These are phyloP conservation scores for Chrysoporthe austroafricana DNA, from an alignment of 2,329 filamentous ascomycete species.

Conservation along the genomic window DNA sequence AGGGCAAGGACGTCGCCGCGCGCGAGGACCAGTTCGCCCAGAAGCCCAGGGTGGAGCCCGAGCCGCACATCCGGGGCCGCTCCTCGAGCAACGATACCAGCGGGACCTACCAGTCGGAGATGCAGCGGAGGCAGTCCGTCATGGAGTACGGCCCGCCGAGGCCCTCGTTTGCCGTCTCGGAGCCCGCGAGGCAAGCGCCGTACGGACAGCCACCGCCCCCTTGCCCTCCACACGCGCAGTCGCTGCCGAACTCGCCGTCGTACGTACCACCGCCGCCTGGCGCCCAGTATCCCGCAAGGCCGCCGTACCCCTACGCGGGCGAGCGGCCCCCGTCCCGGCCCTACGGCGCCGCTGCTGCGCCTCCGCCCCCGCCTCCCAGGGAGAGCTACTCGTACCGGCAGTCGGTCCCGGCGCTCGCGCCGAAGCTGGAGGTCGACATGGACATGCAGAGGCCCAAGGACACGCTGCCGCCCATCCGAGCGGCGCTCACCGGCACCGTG, in stretches of 20 bases:
- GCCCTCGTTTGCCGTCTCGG: slow-evolving; percentile 31
- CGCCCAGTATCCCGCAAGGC: slow-evolving; percentile 12
- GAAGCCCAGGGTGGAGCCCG: slow-evolving; percentile 39
- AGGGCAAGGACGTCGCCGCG: slow-evolving; percentile 34
- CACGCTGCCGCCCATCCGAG: slow-evolving; percentile 25
- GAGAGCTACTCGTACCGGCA: slow-evolving; percentile 24
- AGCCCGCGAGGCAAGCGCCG: slow-evolving; percentile 34
- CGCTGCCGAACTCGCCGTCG: slow-evolving; percentile 40
- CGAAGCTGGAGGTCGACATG: slow-evolving; percentile 22
- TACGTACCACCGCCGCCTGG: slow-evolving; percentile 36
- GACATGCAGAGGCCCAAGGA: slow-evolving; percentile 16
- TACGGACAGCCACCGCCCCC: slow-evolving; percentile 32
- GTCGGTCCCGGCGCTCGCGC: slow-evolving; percentile 20
- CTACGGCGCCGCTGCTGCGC: slow-evolving; percentile 32
- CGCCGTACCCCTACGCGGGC: slow-evolving; percentile 29
- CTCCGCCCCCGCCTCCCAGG: slow-evolving; percentile 30
- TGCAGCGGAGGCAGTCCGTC: slow-evolving; percentile 39
- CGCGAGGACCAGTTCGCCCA: slow-evolving; percentile 39
- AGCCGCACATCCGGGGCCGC: slow-evolving; percentile 37
- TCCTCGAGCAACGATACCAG: slow-evolving; percentile 40
- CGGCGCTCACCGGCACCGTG: slow-evolving; percentile 2
- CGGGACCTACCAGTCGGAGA: slow-evolving; percentile 36
- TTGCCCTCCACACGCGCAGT: slow-evolving; percentile 35
- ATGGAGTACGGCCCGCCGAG: slow-evolving; percentile 39
- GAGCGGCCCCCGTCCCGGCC: slow-evolving; percentile 38